phyloP scores from a whole-genome alignment of 2,329 filamentous ascomycete species.

The Fragosphaeria purpurea region DNA sequence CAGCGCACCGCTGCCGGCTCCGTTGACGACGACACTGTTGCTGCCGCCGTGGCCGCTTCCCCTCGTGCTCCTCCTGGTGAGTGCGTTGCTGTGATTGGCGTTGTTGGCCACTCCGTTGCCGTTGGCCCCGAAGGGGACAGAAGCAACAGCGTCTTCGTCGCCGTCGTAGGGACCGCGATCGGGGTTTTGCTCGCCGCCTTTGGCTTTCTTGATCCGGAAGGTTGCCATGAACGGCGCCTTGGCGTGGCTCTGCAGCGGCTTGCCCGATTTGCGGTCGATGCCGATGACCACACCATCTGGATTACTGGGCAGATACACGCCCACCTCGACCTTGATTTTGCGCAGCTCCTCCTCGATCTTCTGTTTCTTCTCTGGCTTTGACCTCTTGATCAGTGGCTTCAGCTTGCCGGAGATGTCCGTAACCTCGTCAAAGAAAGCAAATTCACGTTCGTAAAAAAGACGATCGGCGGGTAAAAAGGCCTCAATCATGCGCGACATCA shows the following conservation, averaged over 20 bases:
- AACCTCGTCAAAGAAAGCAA: constrained; percentile 96
- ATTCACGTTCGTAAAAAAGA: constrained; percentile 87
- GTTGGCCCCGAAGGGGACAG: not conserved
- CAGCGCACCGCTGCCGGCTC: not conserved
- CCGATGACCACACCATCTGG: constrained; percentile 95
- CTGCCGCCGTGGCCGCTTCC: not conserved
- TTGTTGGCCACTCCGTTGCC: constrained; percentile 3
- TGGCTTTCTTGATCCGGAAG: constrained; percentile 86
- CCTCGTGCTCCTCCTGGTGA: constrained; percentile 1
- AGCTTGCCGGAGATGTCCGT: constrained; percentile 93
- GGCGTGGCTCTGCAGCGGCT: constrained; percentile 92
- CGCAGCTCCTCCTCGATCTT: constrained; percentile 98
- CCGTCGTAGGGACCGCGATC: constrained; percentile 42
- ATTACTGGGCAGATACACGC: constrained; percentile 94
- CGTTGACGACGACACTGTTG: not conserved
- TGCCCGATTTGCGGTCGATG: constrained; percentile 95
- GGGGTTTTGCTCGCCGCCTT: constrained; percentile 39
- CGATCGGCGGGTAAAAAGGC: constrained; percentile 73
- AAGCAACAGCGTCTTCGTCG: constrained; percentile 23
- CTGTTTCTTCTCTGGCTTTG: constrained; percentile 94
- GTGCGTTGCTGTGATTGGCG: constrained; percentile 9
- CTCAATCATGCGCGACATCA: constrained; percentile 72
- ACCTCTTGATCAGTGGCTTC: constrained; percentile 81
- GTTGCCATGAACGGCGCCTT: constrained; percentile 99
- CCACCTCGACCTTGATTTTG: constrained; percentile 93